A percentile compares a stretch with the other conserved stretches of the same genome.
Conservation (phyloP, 2,329 filamentous ascomycete genomes). For the Aureobasidium sp. region DNA sequence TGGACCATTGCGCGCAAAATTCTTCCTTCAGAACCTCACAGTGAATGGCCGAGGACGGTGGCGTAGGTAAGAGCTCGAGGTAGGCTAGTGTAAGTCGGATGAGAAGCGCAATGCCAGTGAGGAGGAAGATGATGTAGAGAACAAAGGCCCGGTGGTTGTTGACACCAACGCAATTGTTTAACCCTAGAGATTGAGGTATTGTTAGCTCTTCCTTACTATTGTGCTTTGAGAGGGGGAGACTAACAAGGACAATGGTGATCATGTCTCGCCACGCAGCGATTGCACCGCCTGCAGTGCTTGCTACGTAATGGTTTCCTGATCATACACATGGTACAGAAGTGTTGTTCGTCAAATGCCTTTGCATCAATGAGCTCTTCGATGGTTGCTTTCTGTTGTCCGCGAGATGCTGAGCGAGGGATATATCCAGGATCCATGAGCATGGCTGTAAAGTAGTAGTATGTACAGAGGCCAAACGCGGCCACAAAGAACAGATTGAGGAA, state of each 20-base stretch:
- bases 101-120: slow-evolving; percentile 65
- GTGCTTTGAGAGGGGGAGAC: neutral
- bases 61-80: slow-evolving; percentile 52
- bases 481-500: slow-evolving; percentile 73
- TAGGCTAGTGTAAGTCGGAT: slow-evolving; percentile 68
- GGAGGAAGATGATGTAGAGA: slow-evolving; percentile 74
- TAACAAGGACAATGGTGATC: slow-evolving; percentile 87
- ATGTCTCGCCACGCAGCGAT: slow-evolving; percentile 89
- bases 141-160: slow-evolving; percentile 98
- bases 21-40: slow-evolving; percentile 72
- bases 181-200: slow-evolving; percentile 43
- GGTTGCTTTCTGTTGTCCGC: slow-evolving; percentile 79
- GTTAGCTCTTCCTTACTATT: neutral
- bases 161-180: slow-evolving; percentile 89
- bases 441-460: slow-evolving; percentile 79
- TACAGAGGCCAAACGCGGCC: slow-evolving; percentile 55
- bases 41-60: slow-evolving; percentile 34
- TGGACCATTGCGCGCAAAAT: slow-evolving; percentile 69
- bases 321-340: slow-evolving; percentile 95
- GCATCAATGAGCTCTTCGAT: slow-evolving; percentile 78
- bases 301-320: slow-evolving; percentile 84
- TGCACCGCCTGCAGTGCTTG: slow-evolving; percentile 90
- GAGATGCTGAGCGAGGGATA: slow-evolving; percentile 82
- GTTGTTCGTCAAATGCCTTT: slow-evolving; percentile 88
- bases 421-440: slow-evolving; percentile 90